Evolutionary conservation across 1,139 yeast species (phyloP).

Genomic region (Spencermartinsiella ligniputridi): DNA sequence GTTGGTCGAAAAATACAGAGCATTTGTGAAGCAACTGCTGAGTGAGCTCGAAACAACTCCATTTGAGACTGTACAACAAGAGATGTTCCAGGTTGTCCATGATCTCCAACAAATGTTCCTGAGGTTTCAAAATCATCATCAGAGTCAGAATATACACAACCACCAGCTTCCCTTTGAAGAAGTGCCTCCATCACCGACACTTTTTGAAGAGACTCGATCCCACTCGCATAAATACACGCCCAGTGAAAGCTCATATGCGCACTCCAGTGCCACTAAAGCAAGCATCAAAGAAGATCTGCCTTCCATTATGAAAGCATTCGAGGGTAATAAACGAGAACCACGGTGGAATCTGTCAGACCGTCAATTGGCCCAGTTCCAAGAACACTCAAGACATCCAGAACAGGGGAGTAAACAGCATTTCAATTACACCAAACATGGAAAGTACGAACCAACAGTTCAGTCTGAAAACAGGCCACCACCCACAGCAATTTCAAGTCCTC

Average conservation of each 20-base stretch:
- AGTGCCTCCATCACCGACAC: conserved; percentile 1
- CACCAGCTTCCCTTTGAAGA: background rate
- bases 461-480: background rate
- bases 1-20: conserved; percentile 29
- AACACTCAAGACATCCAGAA: background rate
- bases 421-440: conserved; percentile 2
- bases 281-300: conserved; percentile 29
- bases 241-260: background rate
- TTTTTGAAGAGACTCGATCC: background rate
- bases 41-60: conserved; percentile 32
- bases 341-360: background rate
- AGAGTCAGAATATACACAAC: conserved; percentile 3
- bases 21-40: conserved; percentile 32
- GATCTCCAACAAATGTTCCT: conserved; percentile 34
- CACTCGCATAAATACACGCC: background rate
- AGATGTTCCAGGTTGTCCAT: conserved; percentile 33
- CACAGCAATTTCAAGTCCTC: conserved; percentile 1
- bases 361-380: background rate
- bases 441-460: background rate
- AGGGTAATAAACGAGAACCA: conserved; percentile 7
- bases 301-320: conserved; percentile 27
- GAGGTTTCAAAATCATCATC: conserved; percentile 17
- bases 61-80: conserved; percentile 32
- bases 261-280: conserved; percentile 8
- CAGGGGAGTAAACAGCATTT: background rate